Evolutionary conservation across 495 filamentous ascomycete species (phyloP), one percentile per base, ranked within the genome.

Genomic region (Penicillium paradoxum): DNA sequence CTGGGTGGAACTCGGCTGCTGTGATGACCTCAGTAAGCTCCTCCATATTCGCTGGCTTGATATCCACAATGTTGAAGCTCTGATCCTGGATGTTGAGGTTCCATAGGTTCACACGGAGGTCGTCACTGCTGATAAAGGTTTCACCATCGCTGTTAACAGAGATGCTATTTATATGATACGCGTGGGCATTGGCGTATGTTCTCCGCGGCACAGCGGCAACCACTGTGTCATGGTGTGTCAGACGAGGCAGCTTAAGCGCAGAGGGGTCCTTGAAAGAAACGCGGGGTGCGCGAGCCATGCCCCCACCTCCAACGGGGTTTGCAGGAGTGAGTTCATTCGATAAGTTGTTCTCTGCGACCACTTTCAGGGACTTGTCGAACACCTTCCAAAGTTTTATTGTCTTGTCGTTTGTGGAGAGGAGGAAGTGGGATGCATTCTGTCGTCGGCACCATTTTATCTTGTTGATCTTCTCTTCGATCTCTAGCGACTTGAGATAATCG

Each of bases 401-500:
- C 75, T 98, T 98, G 77, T 98, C 93, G 69, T 98, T 98, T 49
- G 93, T 98, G 10, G 93, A 97, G 39, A 98, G 85, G 22, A 98
- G 85, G 71, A 96, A 98, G 74, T 98, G 93, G 32, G 93, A 96
- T 55, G 93, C 88, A 79, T 98, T 98, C 70, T 96, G 91, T 72
- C 93, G 84, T 62, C 88, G 84, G 71, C 93, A 98, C 93, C 93
- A 98, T 76, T 97, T 98, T 73, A 98, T 98, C 79, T 98, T 98
- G 80, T 98, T 98, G 81, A 98, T 98, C 78, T 98, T 98, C 75
- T 98, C 93, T 80, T 98, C 93, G 60, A 98, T 98, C 75, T 98
- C 93, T 53, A 98, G 80, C 18, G 93, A 98, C 75, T 98, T 98
- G 51, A 98, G 83, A 70, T 98, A 98, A 67, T 98, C 93, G 71